A percentile compares a stretch with the other conserved stretches of the same genome.
Conservation (phyloP, 2,329 filamentous ascomycete genomes). For the Trichoderma arundinaceum region DNA sequence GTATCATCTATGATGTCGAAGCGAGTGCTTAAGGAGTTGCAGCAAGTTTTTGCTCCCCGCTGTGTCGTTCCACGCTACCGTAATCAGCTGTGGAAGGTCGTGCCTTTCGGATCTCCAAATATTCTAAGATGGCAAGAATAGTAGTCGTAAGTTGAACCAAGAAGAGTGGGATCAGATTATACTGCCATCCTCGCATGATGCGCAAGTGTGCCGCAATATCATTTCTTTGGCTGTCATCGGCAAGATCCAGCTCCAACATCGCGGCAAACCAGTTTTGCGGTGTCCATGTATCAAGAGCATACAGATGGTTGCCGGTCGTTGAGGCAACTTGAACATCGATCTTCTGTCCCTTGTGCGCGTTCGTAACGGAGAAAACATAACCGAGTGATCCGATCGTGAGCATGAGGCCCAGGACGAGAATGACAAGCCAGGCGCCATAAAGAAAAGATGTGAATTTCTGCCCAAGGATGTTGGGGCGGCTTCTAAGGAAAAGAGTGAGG, state of each 20-base stretch:
- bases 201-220: conserved; percentile 37
- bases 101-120: conserved; percentile 31
- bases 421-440: conserved; percentile 37
- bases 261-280: conserved; percentile 41
- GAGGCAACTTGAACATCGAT: conserved; percentile 34
- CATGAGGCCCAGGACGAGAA: conserved; percentile 36
- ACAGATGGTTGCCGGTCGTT: conserved; percentile 33
- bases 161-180: conserved; percentile 42
- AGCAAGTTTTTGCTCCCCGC: conserved; percentile 14
- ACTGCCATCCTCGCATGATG: conserved; percentile 41
- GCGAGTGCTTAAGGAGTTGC: background rate
- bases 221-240: conserved; percentile 28
- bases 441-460: conserved; percentile 32
- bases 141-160: conserved; percentile 39
- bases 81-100: conserved; percentile 14
- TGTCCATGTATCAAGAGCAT: conserved; percentile 37
- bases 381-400: conserved; percentile 38
- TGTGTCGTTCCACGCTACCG: conserved; percentile 22
- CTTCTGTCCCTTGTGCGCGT: conserved; percentile 36
- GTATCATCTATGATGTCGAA: background rate
- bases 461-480: conserved; percentile 29
- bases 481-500: conserved; percentile 36
- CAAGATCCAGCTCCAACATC: conserved; percentile 37
- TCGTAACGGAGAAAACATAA: conserved; percentile 41
- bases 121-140: conserved; percentile 37